These are phyloP conservation scores for Tetracladium marchalianum DNA, from an alignment of 495 filamentous ascomycete genomes.

Conservation along the genomic window DNA sequence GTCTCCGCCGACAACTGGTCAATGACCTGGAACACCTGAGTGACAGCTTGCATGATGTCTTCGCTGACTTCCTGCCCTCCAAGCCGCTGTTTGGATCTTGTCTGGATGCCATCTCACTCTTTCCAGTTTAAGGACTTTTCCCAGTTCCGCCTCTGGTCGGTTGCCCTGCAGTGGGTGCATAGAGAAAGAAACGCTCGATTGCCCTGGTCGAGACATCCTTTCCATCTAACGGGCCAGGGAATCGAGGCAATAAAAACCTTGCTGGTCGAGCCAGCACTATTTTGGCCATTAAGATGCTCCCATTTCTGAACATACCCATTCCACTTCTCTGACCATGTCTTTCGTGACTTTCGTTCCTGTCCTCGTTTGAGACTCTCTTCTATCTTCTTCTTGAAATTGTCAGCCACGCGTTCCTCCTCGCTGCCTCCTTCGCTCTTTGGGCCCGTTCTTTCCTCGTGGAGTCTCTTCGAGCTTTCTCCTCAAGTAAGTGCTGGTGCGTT, in stretches of 20 bases:
- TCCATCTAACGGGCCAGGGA: constrained; percentile 70
- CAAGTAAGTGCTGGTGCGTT: constrained; percentile 55
- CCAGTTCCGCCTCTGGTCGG: constrained; percentile 28
- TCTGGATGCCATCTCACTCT: constrained; percentile 95
- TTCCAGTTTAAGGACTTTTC: constrained; percentile 66
- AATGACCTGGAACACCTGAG: constrained; percentile 84
- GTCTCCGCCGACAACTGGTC: constrained; percentile 61
- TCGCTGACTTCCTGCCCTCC: constrained; percentile 57
- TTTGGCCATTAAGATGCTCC: constrained; percentile 42
- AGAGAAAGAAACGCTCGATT: constrained; percentile 52
- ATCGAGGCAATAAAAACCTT: constrained; percentile 34
- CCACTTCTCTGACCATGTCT: constrained; percentile 39
- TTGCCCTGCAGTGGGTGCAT: constrained; percentile 30
- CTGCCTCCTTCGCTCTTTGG: constrained; percentile 28
- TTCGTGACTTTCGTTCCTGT: constrained; percentile 15
- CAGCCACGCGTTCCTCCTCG: constrained; percentile 37
- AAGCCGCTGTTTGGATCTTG: constrained; percentile 88
- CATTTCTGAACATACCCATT: constrained; percentile 52
- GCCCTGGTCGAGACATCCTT: constrained; percentile 51
- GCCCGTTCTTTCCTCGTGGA: constrained; percentile 29
- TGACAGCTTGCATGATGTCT: constrained; percentile 64
- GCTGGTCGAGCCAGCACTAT: constrained; percentile 25
- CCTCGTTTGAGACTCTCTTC: constrained; percentile 25
- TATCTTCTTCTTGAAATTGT: constrained; percentile 26
- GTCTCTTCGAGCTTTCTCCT: constrained; percentile 38